Base-by-base conservation (phyloP, 495 filamentous ascomycete genomes). In the Trichoderma reesei region DNA sequence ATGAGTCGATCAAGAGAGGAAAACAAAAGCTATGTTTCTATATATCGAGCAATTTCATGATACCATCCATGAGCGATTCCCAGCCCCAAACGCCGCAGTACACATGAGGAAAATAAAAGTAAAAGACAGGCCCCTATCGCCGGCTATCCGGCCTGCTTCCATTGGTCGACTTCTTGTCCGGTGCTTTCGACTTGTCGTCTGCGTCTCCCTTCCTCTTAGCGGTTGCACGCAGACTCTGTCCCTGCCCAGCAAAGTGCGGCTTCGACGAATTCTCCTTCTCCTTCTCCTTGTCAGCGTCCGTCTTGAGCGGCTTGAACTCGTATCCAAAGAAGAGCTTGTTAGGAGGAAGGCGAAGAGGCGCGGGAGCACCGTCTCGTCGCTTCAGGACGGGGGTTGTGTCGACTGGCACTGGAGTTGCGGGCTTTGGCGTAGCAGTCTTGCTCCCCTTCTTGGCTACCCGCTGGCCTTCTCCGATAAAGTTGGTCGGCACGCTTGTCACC, bases 271-370 rank as follows among this genome's bases (percentile, higher is more conserved):
- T 78, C 54, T 86, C 85, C 37, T 84, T 83, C 60, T 85, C 80
- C 63, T 80, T 78, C 26, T 84, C 87, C 62, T 87, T 83, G 64
- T 90, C 89, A 36, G 86, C 89, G 26, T 87, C 86, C 48, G 90
- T 90, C 78, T 88, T 90, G 20, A 92, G 82, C 0, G 92, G 92
- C 70, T 88, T 93, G 72, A 96, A 82, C 65, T 94, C 86, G 69
- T 98, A 98, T 11, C 94, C 94, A 67, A 98, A 94, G 78, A 98
- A 98, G 7, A 98, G 78, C 71, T 96, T 93, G 64, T 93, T 92
- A 0, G 87, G 89, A 2, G 91, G 85, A 61, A 98, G 75, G 26
- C 94, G 84, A 9, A 98, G 80, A 3, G 94, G 94, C 70, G 93
- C 89, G 0, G 93, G 92, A 3, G 92, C 82, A 69, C 94, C 92